Evolutionary conservation across 805 yeast species (phyloP).

Genomic region (Teunomyces funiuensis): DNA sequence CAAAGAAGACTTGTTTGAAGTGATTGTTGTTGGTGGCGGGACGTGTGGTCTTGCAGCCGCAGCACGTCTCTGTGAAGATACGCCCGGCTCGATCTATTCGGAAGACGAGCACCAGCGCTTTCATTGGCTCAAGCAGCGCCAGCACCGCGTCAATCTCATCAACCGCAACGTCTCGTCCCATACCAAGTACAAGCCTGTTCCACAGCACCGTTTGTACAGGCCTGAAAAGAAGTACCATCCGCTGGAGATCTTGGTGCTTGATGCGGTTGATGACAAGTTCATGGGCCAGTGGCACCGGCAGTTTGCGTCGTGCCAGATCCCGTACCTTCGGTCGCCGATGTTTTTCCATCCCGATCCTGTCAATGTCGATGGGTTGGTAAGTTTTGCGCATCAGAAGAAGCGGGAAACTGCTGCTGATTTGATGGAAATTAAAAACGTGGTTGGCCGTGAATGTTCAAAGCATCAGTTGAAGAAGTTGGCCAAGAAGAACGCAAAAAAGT

Average conservation of each 20-base stretch:
- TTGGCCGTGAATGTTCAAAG: conserved; percentile 45
- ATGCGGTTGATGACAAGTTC: conserved; percentile 31
- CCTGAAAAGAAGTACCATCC: conserved; percentile 19
- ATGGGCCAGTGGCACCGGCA: conserved; percentile 47
- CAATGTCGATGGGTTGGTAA: conserved; percentile 44
- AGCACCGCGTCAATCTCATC: conserved; percentile 26
- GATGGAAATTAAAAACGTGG: conserved; percentile 42
- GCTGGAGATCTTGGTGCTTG: conserved; percentile 37
- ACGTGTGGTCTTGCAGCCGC: conserved; percentile 45
- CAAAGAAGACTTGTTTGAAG: conserved; percentile 29
- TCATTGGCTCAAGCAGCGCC: conserved; percentile 42
- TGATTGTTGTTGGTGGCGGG: conserved; percentile 47
- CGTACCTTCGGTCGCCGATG: conserved; percentile 46
- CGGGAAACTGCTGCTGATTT: conserved; percentile 32
- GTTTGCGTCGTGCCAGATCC: conserved; percentile 42
- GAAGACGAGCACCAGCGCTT: conserved; percentile 49
- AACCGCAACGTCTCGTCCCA: conserved; percentile 15
- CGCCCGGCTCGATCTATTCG: conserved; percentile 44
- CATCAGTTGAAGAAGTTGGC: conserved; percentile 37
- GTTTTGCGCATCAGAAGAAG: conserved; percentile 32
- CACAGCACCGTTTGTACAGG: conserved; percentile 9
- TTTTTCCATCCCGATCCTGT: conserved; percentile 48
- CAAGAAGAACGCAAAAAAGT: conserved; percentile 16
- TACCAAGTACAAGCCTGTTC: conserved; percentile 12
- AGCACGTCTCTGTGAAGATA: conserved; percentile 42